Percentiles rank a stretch among this genome's conserved stretches.
Conservation (phyloP, 495 filamentous ascomycete genomes). For the Rhypophila decipiens region DNA sequence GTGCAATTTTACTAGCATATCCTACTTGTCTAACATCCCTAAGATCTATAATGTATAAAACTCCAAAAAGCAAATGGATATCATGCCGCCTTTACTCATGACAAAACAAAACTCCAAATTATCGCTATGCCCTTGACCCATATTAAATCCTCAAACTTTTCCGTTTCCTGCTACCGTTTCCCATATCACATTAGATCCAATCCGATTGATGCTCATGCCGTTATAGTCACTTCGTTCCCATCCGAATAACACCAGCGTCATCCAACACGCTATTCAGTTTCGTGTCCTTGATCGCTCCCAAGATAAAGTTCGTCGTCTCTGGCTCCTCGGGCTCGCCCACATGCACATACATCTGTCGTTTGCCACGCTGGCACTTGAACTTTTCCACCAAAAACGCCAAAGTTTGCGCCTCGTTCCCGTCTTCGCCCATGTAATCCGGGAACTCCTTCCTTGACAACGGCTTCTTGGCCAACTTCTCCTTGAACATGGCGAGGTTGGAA, state of each 20-base stretch:
- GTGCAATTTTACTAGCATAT: too few relatives aligned
- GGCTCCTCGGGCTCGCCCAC: slow-evolving; percentile 4
- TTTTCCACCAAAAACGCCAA: slow-evolving; percentile 4
- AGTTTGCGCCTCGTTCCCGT: background rate
- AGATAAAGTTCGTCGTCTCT: slow-evolving; percentile 1
- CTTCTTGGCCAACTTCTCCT: background rate
- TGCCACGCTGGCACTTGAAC: background rate
- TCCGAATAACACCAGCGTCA: background rate
- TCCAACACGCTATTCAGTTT: slow-evolving; percentile 5
- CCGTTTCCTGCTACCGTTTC: too few relatives aligned
- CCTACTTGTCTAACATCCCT: too few relatives aligned
- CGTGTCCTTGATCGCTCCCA: slow-evolving; percentile 6
- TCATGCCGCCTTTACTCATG: too few relatives aligned
- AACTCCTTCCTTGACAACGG: background rate
- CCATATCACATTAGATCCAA: too few relatives aligned
- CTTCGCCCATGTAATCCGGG: background rate
- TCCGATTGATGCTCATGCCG: too few relatives aligned
- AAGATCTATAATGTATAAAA: too few relatives aligned
- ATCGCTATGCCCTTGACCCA: too few relatives aligned
- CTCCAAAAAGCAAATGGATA: too few relatives aligned
- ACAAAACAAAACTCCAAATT: too few relatives aligned
- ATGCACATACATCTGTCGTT: slow-evolving; percentile 1
- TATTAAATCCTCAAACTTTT: too few relatives aligned
- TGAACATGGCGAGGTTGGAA: background rate
- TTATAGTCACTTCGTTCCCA: background rate